phyloP scores from a whole-genome alignment of 2,329 filamentous ascomycete species.

The Colletotrichum kahawae region DNA sequence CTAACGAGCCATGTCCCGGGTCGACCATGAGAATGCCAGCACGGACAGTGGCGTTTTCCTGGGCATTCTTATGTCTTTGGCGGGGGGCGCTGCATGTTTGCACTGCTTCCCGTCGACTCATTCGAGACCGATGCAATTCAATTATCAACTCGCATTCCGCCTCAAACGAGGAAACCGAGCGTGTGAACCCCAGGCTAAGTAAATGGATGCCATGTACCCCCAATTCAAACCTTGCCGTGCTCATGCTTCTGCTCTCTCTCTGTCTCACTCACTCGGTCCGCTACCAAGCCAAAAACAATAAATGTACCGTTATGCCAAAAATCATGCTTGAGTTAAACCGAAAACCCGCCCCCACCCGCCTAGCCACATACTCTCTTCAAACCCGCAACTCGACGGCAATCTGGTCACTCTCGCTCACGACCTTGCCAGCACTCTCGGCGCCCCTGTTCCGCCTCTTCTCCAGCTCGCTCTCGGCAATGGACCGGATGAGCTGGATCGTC shows the following conservation, averaged over 20 bases:
- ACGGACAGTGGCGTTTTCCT: not conserved
- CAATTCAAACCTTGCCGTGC: not conserved
- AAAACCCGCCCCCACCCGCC: not conserved
- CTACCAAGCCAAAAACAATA: not conserved
- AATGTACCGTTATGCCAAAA: not conserved
- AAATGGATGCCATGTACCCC: not conserved
- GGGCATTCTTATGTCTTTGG: not conserved
- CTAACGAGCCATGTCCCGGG: not conserved
- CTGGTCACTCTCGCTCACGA: conserved; percentile 5
- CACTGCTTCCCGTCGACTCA: not conserved
- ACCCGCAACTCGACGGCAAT: conserved; percentile 24
- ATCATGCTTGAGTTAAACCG: not conserved
- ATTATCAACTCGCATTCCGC: not conserved
- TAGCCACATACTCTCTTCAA: not conserved
- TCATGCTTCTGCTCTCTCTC: not conserved
- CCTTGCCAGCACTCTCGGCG: not conserved
- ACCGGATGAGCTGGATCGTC: conserved; percentile 58
- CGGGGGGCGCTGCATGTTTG: fast-evolving
- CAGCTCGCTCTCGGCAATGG: conserved; percentile 59
- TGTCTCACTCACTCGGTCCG: not conserved
- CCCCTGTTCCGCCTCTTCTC: conserved; percentile 20
- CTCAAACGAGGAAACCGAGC: not conserved
- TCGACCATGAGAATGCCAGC: not conserved
- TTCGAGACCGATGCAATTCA: not conserved
- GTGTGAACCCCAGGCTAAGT: not conserved